These are phyloP conservation scores for Colletotrichum brevisporum DNA, from an alignment of 2,329 filamentous ascomycete genomes.

Conservation along the genomic window DNA sequence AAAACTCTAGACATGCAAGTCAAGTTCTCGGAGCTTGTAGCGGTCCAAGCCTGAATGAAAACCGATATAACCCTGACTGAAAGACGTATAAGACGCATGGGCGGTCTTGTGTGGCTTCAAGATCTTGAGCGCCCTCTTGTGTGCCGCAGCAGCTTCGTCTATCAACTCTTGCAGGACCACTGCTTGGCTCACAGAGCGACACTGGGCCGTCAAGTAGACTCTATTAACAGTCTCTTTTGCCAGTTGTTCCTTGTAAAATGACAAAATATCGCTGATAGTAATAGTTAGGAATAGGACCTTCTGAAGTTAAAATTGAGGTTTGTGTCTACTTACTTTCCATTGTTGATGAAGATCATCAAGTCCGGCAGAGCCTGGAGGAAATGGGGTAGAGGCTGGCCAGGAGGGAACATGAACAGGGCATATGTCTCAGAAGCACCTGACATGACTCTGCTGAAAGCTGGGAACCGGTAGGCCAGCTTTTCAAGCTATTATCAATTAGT, in stretches of 20 bases:
- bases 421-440: conserved; percentile 1
- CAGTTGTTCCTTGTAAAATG: not conserved
- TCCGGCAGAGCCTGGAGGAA: not conserved
- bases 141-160: not conserved
- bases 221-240: not conserved
- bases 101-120: not conserved
- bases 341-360: conserved; percentile 1
- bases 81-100: not conserved
- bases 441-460: conserved; percentile 1
- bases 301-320: too few relatives aligned
- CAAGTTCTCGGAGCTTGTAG: not conserved
- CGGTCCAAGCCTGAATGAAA: conserved; percentile 2
- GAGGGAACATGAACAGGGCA: not conserved
- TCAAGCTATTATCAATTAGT: not conserved
- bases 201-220: conserved; percentile 1
- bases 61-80: not conserved
- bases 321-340: not conserved
- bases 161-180: not conserved
- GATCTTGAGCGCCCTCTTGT: not conserved
- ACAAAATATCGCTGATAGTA: not conserved
- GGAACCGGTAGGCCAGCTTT: not conserved
- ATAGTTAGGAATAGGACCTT: not conserved
- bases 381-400: not conserved
- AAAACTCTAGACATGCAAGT: not conserved
- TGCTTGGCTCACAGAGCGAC: not conserved